Conservation (phyloP, 805 yeast species). For the Zygoascus ofunaensis region DNA sequence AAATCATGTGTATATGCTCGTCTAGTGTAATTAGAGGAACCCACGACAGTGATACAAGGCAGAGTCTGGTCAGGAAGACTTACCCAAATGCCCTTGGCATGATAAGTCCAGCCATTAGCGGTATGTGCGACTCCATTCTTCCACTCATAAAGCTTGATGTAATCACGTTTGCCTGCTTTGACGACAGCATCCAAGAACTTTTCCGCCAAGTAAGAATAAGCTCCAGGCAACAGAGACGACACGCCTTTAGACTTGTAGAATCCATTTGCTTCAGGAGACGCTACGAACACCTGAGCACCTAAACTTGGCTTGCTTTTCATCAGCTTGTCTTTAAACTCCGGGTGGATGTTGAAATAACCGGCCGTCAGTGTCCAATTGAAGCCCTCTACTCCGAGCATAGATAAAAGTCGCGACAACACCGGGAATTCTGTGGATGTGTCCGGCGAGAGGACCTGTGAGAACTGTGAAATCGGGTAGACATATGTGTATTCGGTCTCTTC, state of each 20-base stretch:
- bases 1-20: conserved; percentile 82
- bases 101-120: conserved; percentile 90
- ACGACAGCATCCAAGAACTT: conserved; percentile 51
- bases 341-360: conserved; percentile 89
- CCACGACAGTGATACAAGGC: conserved; percentile 75
- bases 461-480: conserved; percentile 86
- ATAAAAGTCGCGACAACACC: conserved; percentile 51
- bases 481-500: conserved; percentile 38
- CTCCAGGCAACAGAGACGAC: conserved; percentile 74
- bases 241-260: conserved; percentile 79
- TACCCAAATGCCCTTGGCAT: conserved; percentile 94
- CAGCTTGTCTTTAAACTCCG: conserved; percentile 54
- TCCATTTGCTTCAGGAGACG: conserved; percentile 90
- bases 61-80: conserved; percentile 43
- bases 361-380: conserved; percentile 85
- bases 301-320: conserved; percentile 43
- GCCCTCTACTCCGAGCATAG: conserved; percentile 44
- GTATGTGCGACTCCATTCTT: conserved; percentile 73
- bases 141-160: conserved; percentile 73
- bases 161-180: conserved; percentile 28
- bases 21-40: conserved; percentile 88
- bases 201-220: conserved; percentile 70
- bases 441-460: conserved; percentile 65
- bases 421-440: conserved; percentile 77
- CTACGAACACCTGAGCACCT: conserved; percentile 68